These are phyloP conservation scores for Cryptomeria japonica DNA, from an alignment of 75 land plant species.

Conservation along the genomic window DNA sequence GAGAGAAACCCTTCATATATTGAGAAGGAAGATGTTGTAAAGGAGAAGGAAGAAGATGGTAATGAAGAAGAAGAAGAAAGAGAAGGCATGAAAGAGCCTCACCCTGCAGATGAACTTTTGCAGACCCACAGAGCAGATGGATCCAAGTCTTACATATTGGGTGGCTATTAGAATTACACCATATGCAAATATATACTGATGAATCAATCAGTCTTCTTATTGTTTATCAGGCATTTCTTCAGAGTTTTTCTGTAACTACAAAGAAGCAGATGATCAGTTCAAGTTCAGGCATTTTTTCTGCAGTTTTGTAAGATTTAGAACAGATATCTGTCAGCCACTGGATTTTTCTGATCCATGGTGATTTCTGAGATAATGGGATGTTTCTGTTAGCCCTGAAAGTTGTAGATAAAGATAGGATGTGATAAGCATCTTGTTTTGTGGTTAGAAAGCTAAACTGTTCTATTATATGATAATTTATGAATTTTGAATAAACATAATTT, in stretches of 20 bases:
- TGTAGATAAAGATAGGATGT: background rate
- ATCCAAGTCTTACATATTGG: constrained; percentile 9
- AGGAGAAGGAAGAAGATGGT: background rate
- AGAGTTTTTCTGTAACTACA: background rate
- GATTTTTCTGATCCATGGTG: too few species aligned
- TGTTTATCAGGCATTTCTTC: background rate
- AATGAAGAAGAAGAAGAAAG: background rate
- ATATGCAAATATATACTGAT: background rate
- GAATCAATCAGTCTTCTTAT: background rate
- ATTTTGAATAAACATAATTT: too few species aligned
- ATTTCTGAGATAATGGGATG: background rate
- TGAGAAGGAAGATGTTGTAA: background rate
- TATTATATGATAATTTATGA: too few species aligned
- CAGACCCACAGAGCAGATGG: constrained; percentile 9
- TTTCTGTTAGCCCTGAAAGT: background rate
- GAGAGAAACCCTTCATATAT: background rate
- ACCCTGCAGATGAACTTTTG: constrained; percentile 11
- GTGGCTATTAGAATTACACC: constrained; percentile 1
- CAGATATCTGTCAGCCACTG: background rate
- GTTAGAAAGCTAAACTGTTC: too few species aligned
- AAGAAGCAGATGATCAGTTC: background rate
- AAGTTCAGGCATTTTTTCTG: background rate
- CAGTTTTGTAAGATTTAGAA: background rate
- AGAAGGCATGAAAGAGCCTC: background rate
- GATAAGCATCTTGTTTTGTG: background rate